phyloP scores from a whole-genome alignment of 139 green algal species.

The Chlamydomonas asymmetrica region DNA sequence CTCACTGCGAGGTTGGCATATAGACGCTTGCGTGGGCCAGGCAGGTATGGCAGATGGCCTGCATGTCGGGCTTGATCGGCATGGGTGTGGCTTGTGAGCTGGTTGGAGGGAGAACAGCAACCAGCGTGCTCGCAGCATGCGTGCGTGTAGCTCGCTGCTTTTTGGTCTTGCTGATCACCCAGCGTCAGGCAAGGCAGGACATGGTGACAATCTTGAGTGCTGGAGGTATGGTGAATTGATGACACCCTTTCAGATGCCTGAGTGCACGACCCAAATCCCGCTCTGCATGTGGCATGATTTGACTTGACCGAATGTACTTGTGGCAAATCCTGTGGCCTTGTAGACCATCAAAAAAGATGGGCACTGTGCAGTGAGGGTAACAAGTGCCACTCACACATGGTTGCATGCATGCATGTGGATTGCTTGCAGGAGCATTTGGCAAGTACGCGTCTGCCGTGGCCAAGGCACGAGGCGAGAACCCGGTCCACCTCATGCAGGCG shows the following conservation, averaged over 20 bases:
- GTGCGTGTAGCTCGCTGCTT: no score
- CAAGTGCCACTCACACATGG: neutral
- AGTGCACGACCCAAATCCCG: neutral
- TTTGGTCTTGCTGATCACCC: no score
- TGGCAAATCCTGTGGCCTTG: no score
- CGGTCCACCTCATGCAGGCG: no score
- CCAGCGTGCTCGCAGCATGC: no score
- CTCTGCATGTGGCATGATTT: neutral
- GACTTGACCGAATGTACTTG: no score
- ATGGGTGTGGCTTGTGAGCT: neutral
- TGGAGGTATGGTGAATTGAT: no score
- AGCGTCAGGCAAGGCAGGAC: no score
- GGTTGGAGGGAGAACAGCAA: neutral
- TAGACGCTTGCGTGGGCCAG: neutral
- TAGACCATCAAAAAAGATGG: neutral
- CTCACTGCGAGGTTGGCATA: neutral
- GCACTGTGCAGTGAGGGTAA: no score
- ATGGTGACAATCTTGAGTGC: no score
- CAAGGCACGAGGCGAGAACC: neutral
- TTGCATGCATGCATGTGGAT: neutral
- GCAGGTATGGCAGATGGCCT: neutral
- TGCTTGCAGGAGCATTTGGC: slow-evolving; percentile 17
- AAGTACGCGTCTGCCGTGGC: slow-evolving; percentile 25
- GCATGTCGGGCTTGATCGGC: neutral
- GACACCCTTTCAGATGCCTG: neutral